Evolutionary conservation across 768 basidiomycete genomes (phyloP).

Genomic region (Rhizopogon vulgaris): DNA sequence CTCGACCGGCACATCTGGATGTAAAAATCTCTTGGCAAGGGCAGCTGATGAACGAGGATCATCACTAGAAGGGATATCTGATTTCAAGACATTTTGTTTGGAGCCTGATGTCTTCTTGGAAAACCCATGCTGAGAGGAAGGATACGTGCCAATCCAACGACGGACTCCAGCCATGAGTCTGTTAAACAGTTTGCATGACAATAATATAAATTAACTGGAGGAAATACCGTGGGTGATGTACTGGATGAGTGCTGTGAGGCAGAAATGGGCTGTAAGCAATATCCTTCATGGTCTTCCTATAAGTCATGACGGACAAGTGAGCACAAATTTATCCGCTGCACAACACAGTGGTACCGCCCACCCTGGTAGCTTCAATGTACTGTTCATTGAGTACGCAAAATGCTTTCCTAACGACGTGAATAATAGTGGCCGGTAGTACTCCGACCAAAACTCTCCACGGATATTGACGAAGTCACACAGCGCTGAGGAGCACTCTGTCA

Average conservation of each 20-base stretch:
- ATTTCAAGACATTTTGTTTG: conserved; percentile 15
- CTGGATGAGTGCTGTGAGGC: conserved; percentile 39
- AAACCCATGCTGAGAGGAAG: conserved; percentile 34
- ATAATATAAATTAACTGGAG: conserved; percentile 18
- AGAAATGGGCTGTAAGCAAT: conserved; percentile 73
- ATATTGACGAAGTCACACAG: conserved; percentile 54
- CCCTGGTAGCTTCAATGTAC: conserved; percentile 80
- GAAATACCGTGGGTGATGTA: conserved; percentile 31
- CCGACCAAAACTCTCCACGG: conserved; percentile 77
- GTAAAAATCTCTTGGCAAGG: conserved; percentile 50
- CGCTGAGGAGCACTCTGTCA: conserved; percentile 58
- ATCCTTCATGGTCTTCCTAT: conserved; percentile 64
- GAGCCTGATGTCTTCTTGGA: conserved; percentile 32
- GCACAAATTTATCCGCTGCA: not conserved
- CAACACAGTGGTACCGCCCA: conserved; percentile 27
- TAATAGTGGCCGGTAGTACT: conserved; percentile 80
- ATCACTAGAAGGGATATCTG: conserved; percentile 19
- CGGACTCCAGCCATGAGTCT: conserved; percentile 77
- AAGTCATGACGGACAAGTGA: not conserved
- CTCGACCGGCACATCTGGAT: conserved; percentile 56
- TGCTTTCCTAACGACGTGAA: conserved; percentile 85
- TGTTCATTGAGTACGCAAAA: conserved; percentile 91
- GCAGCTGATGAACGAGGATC: conserved; percentile 44
- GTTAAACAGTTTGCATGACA: conserved; percentile 1
- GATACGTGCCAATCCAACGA: conserved; percentile 65